Conservation (phyloP, 139 green algal species). For the Chlorella vulgaris region DNA sequence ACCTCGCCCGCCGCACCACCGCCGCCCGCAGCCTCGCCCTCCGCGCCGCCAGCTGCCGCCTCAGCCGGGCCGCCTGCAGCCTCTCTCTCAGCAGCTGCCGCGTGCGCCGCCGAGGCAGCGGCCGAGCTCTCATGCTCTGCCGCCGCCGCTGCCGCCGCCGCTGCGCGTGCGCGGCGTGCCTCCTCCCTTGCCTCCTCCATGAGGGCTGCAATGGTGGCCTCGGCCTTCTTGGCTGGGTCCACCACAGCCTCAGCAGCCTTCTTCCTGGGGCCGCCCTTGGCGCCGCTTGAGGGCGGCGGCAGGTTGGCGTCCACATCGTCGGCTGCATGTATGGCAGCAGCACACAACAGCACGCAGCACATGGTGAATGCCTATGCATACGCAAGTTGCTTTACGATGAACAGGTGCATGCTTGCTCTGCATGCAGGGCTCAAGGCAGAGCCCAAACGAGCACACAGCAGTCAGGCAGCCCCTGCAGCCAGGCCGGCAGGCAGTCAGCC, state of each 20-base stretch:
- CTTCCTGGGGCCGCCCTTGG: slow-evolving; percentile 17
- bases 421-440: too few relatives aligned
- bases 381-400: too few relatives aligned
- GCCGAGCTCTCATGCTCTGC: background rate
- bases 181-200: slow-evolving; percentile 30
- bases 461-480: too few relatives aligned
- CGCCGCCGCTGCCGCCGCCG: slow-evolving; percentile 34
- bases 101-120: background rate
- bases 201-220: slow-evolving; percentile 44
- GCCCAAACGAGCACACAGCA: background rate
- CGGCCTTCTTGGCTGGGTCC: slow-evolving; percentile 35
- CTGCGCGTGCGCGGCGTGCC: slow-evolving; percentile 11
- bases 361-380: background rate
- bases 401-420: too few relatives aligned
- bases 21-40: background rate
- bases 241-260: background rate
- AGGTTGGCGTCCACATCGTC: slow-evolving; percentile 13
- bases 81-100: background rate
- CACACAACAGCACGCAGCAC: background rate
- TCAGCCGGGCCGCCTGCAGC: background rate
- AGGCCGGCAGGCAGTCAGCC: too few relatives aligned
- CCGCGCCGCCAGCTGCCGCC: background rate
- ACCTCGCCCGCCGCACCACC: too few relatives aligned
- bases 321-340: background rate
- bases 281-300: slow-evolving; percentile 4